Base-by-base conservation (phyloP, 1,284 basidiomycete species). In the Trametes hirsuta region DNA sequence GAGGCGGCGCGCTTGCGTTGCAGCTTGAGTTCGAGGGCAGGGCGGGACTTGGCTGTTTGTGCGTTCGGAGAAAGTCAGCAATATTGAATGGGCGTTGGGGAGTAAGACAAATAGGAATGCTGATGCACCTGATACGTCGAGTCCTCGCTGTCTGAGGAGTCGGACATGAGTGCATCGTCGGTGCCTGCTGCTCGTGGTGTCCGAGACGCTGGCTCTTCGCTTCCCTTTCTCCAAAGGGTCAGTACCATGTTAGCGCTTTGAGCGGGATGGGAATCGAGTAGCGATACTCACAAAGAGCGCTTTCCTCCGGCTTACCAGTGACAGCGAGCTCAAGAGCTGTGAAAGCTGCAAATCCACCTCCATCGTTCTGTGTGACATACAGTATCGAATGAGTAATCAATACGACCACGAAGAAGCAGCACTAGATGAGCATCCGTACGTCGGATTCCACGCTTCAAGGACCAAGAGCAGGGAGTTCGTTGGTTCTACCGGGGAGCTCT, bases 101-200 rank as follows among this genome's bases (percentile, higher is more conserved):
- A 39, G 21, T 35, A 30, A n/a, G 8, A 41, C 2, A 18, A 4
- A n/a, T 2, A 9, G 15, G 11, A 40, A 54, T 45, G 55, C 8
- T 30, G 4, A 63, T 61, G 62, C 58, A 70, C 72, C 58, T 63
- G 66, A 61, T 69, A 71, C 8, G 52, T 65, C 58, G 71, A 67
- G 58, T 71, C 69, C 59, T 71, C 71, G 45, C 62, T 58, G 67
- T 69, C 69, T 56, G 70, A 67, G 48, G 68, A 64, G 63, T 71
- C 70, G 53, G 61, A 69, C 68, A 67, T 70, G 68, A 52, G 58
- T 55, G 67, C 62, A 65, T 74, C 70, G 48, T 53, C 62, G 47
- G 49, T 60, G 53, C 40, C 60, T 37, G 40, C 44, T 56, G 61
- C 56, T 57, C 37, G 65, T 47, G 56, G 55, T 48, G 53, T 62